A percentile compares a stretch with the other conserved stretches of the same genome.
Conservation (phyloP, 495 filamentous ascomycete species). For the Penicillium crystallinum region DNA sequence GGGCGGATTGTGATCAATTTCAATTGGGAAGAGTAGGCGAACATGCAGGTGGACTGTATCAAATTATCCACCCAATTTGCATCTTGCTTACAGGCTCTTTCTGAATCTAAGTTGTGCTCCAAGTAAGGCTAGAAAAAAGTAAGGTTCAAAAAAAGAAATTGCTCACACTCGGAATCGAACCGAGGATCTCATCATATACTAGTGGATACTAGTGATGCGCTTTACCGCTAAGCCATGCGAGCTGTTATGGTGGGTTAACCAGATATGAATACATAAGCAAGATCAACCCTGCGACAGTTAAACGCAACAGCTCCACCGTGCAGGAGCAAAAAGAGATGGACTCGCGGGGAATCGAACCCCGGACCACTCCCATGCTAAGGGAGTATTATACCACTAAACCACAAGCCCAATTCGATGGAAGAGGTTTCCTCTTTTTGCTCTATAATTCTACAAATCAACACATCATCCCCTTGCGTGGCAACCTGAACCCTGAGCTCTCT, state of each 20-base stretch:
- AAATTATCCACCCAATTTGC: not conserved
- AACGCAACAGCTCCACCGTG: not conserved
- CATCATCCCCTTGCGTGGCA: too few species aligned
- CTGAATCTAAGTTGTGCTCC: not conserved
- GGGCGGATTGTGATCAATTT: slow-evolving; percentile 49
- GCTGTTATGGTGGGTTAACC: not conserved
- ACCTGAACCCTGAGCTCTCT: too few species aligned
- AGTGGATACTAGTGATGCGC: not conserved
- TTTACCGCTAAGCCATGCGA: slow-evolving; percentile 1
- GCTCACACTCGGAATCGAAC: slow-evolving; percentile 1
- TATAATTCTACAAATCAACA: too few species aligned
- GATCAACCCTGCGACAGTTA: not conserved
- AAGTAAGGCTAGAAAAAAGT: too few species aligned
- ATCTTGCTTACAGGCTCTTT: not conserved
- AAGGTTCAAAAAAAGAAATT: not conserved
- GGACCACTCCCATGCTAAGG: slow-evolving; percentile 51
- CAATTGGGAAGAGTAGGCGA: slow-evolving; percentile 26
- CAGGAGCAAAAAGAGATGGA: slow-evolving; percentile 19
- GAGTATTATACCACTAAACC: slow-evolving; percentile 45
- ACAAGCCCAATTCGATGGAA: slow-evolving; percentile 28
- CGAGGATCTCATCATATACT: not conserved
- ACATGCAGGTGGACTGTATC: not conserved
- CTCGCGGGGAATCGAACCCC: slow-evolving; percentile 55
- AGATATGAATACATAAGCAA: not conserved
- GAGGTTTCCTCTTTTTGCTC: not conserved